These are phyloP conservation scores for Coemansia sp. DNA, from an alignment of 192 early-diverging fungal genomes.

Conservation along the genomic window DNA sequence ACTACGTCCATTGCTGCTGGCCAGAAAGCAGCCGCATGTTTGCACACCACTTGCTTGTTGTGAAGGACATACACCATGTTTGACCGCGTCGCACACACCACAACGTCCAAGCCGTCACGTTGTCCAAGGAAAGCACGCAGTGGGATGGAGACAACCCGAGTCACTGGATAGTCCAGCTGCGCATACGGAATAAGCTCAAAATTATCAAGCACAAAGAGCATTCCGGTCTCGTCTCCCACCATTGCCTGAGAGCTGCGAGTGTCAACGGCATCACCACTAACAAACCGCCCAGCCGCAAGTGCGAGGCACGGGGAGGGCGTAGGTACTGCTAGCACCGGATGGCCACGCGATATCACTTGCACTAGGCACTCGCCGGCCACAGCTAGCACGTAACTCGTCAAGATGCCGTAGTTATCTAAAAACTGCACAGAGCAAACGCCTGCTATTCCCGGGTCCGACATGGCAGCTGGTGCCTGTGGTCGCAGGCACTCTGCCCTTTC, in stretches of 20 bases:
- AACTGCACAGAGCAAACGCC: slow-evolving; percentile 27
- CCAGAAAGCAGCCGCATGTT: slow-evolving; percentile 28
- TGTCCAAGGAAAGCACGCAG: slow-evolving; percentile 3
- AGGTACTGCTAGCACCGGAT: slow-evolving; percentile 15
- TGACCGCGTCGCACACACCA: slow-evolving; percentile 36
- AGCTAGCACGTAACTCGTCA: slow-evolving; percentile 38
- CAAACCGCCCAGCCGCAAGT: slow-evolving; percentile 26
- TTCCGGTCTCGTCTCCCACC: slow-evolving; percentile 30
- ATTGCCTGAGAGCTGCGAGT: slow-evolving; percentile 19
- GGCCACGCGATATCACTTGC: slow-evolving; percentile 29
- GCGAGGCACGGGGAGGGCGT: slow-evolving; percentile 14
- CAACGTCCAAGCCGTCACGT: slow-evolving; percentile 20
- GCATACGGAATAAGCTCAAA: slow-evolving; percentile 35
- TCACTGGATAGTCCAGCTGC: slow-evolving; percentile 23
- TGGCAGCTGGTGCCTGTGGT: neutral
- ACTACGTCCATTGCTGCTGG: slow-evolving; percentile 19
- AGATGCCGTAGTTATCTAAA: slow-evolving; percentile 24
- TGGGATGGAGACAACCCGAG: slow-evolving; percentile 22
- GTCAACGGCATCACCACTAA: neutral
- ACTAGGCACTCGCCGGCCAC: slow-evolving; percentile 13
- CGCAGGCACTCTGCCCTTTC: neutral
- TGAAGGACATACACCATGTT: slow-evolving; percentile 33
- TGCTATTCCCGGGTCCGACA: slow-evolving; percentile 6
- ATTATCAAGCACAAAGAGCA: slow-evolving; percentile 22
- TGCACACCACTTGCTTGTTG: slow-evolving; percentile 11